phyloP scores from a whole-genome alignment of 2,329 filamentous ascomycete species.

The Pseudogymnoascus sp. region DNA sequence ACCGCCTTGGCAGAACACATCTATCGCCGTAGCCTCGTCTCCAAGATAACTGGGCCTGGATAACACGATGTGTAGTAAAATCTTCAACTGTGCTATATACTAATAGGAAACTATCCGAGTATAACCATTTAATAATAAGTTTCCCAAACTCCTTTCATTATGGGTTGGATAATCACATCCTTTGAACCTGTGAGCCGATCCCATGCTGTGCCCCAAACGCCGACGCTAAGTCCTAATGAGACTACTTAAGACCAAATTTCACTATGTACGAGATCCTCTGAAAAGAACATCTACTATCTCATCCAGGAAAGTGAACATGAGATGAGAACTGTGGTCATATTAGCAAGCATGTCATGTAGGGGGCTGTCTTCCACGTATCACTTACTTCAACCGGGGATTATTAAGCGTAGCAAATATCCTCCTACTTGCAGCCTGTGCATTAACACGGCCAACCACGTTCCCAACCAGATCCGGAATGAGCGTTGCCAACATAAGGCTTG shows the following conservation, averaged over 20 bases:
- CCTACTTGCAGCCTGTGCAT: conserved; percentile 82
- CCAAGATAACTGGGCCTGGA: not conserved
- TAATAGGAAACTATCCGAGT: not conserved
- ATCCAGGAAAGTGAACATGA: conserved; percentile 29
- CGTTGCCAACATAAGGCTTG: conserved; percentile 79
- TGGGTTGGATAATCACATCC: not conserved
- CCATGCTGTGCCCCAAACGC: conserved; percentile 18
- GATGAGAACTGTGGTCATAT: conserved; percentile 23
- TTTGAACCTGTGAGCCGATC: not conserved
- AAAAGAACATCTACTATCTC: conserved; percentile 29
- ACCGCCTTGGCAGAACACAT: conserved; percentile 6
- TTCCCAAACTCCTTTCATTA: not conserved
- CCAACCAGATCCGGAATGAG: conserved; percentile 84
- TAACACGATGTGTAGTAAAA: not conserved
- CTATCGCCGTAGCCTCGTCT: not conserved
- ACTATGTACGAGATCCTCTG: conserved; percentile 21
- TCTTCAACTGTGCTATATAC: conserved; percentile 3
- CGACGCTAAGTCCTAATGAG: conserved; percentile 18
- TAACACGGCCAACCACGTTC: conserved; percentile 84
- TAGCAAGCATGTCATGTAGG: conserved; percentile 10
- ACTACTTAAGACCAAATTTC: conserved; percentile 9
- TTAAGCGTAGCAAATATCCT: conserved; percentile 87
- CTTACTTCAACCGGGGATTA: conserved; percentile 81
- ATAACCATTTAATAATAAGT: conserved; percentile 1
- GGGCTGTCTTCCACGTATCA: conserved; percentile 21